A percentile compares a stretch with the other conserved stretches of the same genome.
phyloP scores from a whole-genome alignment of 2,329 filamentous ascomycete genomes.

The Alternaria sp. region DNA sequence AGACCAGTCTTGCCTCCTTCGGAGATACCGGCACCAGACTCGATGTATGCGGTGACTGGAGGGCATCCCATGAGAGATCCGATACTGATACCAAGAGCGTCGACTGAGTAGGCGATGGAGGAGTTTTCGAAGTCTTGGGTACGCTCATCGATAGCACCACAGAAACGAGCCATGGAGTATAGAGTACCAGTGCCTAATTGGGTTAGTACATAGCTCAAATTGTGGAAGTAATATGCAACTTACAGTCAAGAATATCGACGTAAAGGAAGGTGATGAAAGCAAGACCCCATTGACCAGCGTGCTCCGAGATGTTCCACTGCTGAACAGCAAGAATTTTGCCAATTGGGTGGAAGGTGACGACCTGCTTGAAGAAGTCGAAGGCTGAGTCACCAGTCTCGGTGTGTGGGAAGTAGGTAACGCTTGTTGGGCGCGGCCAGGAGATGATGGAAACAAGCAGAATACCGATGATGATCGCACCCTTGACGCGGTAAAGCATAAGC shows the following conservation, averaged over 20 bases:
- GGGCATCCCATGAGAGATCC: conserved; percentile 80
- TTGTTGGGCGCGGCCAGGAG: conserved; percentile 82
- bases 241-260: conserved; percentile 84
- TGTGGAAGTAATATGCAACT: conserved; percentile 6
- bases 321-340: conserved; percentile 73
- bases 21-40: conserved; percentile 88
- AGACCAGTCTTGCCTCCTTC: conserved; percentile 87
- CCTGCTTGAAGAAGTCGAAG: conserved; percentile 89
- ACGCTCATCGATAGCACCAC: conserved; percentile 78
- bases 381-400: conserved; percentile 71
- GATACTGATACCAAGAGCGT: conserved; percentile 82
- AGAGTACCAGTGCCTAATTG: conserved; percentile 73
- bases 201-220: conserved; percentile 6
- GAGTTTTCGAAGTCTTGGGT: conserved; percentile 91
- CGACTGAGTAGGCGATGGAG: conserved; percentile 82
- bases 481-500: conserved; percentile 85
- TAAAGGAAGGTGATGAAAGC: conserved; percentile 90
- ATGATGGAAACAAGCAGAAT: conserved; percentile 87
- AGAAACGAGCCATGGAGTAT: conserved; percentile 89
- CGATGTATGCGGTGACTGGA: conserved; percentile 86
- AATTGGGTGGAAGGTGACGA: conserved; percentile 86
- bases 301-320: conserved; percentile 74
- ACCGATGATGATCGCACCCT: conserved; percentile 84
- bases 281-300: conserved; percentile 80
- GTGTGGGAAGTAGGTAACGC: conserved; percentile 83